Base-by-base conservation (phyloP, 2,329 filamentous ascomycete genomes). In the Aspergillus bombycis region DNA sequence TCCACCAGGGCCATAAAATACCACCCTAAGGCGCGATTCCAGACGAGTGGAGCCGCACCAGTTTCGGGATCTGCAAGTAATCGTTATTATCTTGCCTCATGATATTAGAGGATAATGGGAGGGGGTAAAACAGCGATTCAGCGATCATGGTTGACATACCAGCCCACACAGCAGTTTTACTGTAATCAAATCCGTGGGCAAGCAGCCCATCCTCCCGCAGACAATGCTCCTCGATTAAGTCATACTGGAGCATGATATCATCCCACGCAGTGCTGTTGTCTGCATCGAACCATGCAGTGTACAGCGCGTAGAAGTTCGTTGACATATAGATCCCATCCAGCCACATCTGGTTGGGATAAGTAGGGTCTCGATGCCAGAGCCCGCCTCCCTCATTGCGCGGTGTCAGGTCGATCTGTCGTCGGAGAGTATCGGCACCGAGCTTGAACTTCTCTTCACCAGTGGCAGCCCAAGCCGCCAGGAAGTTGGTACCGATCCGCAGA, bases 271-370 rank as follows among this genome's bases (percentile, higher is more conserved):
- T 66, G 14, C 28, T 21, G 16, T 67, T 67, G 9, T 58, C 19
- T 7, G 61, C 45, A 57, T 67, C 58, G 34, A 67, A 65, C 65
- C 65, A 67, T 26, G 34, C 54, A 4, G 65, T 67, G 19, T 61
- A 67, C 26, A 63, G 59, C 12, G 65, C 64, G 16, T 66, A 67
- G 32, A 64, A 66, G 38, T 64, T 67, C 12, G 52, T 54, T 26
- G 61, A 57, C 65, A 67, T 67, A 23, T 67, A 66, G n/a, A 67
- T 65, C 1, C 65, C 65, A 57, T 67, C 65, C 57, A 67, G 54
- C 65, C 65, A 67, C 65, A 67, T 67, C 32, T 67, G 65, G 26
- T 67, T 59, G 8, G 65, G 65, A 46, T 67, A 67, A 0, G 65
- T 67, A 0, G 64, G 64, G n/a, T 55, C 52, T 9, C 65, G 65